phyloP scores from a whole-genome alignment of 2,329 filamentous ascomycete genomes.

The Berkeleyomyces rouxiae region DNA sequence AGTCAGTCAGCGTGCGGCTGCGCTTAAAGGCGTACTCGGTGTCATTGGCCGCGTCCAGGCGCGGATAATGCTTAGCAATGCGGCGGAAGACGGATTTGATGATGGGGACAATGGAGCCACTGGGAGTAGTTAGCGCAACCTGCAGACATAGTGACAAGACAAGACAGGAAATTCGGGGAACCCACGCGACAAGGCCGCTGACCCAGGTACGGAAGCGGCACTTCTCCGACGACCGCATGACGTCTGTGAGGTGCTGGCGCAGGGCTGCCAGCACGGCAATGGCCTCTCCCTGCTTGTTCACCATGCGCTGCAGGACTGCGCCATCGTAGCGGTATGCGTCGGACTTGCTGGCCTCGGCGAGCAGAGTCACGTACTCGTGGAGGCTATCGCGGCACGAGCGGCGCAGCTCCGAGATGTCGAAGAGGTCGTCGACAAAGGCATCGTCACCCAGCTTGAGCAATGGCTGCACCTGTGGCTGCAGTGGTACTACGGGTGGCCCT shows the following conservation, averaged over 20 bases:
- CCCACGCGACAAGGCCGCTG: conserved; percentile 13
- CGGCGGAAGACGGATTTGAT: conserved; percentile 11
- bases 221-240: conserved; percentile 11
- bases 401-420: conserved; percentile 4
- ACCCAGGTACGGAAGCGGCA: conserved; percentile 13
- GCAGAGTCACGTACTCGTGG: not conserved
- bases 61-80: conserved; percentile 5
- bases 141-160: conserved; percentile 12
- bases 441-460: not conserved
- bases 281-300: not conserved
- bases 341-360: not conserved
- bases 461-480: not conserved
- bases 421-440: not conserved
- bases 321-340: conserved; percentile 1
- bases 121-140: conserved; percentile 13
- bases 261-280: conserved; percentile 6
- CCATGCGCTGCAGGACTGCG: not conserved
- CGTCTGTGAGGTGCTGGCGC: conserved; percentile 7
- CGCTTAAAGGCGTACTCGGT: conserved; percentile 41
- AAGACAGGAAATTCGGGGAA: conserved; percentile 12
- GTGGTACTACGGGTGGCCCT: not conserved
- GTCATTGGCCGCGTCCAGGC: conserved; percentile 23
- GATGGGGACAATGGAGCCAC: conserved; percentile 12
- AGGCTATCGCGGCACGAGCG: conserved; percentile 2
- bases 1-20: conserved; percentile 32